These are phyloP conservation scores for Mortierella sp. DNA, from an alignment of 371 early-diverging fungal species.

Conservation along the genomic window DNA sequence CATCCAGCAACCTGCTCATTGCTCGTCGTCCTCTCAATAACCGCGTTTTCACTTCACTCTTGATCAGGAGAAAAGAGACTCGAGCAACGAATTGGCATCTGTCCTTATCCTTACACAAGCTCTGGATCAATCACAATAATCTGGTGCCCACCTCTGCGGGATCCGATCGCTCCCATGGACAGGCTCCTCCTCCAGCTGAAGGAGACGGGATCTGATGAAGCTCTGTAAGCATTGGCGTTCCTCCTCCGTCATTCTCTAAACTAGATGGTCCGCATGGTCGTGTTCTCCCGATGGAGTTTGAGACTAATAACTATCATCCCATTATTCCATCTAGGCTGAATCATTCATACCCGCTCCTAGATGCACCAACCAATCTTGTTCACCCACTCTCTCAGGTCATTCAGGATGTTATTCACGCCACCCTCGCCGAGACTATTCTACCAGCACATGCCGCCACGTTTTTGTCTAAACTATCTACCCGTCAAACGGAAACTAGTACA, in stretches of 20 bases:
- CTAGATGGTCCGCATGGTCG: too few relatives aligned
- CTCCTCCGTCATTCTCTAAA: too few relatives aligned
- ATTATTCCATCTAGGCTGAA: constrained; percentile 11
- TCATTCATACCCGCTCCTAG: constrained; percentile 13
- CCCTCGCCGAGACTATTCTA: constrained; percentile 6
- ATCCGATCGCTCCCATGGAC: constrained; percentile 10
- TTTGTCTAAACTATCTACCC: constrained; percentile 6
- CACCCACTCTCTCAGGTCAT: constrained; percentile 23
- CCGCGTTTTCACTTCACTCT: too few relatives aligned
- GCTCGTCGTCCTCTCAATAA: not conserved
- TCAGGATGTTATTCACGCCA: constrained; percentile 12
- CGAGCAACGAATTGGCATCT: too few relatives aligned
- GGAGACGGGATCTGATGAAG: constrained; percentile 20
- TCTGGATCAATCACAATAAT: too few relatives aligned
- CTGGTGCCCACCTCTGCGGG: too few relatives aligned
- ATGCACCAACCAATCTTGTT: constrained; percentile 3
- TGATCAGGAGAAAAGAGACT: too few relatives aligned
- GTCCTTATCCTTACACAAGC: too few relatives aligned
- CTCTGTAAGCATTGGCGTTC: constrained; percentile 17
- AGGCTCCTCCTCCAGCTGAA: constrained; percentile 21
- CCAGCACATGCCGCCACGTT: constrained; percentile 13
- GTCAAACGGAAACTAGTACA: not conserved
- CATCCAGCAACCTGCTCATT: not conserved
- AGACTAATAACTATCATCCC: too few relatives aligned
- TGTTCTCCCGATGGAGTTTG: too few relatives aligned